Percentiles rank a stretch among this genome's conserved stretches.
These are phyloP conservation scores for Phytophthora tentaculata DNA, from an alignment of 352 stramenopile species.

Conservation along the genomic window DNA sequence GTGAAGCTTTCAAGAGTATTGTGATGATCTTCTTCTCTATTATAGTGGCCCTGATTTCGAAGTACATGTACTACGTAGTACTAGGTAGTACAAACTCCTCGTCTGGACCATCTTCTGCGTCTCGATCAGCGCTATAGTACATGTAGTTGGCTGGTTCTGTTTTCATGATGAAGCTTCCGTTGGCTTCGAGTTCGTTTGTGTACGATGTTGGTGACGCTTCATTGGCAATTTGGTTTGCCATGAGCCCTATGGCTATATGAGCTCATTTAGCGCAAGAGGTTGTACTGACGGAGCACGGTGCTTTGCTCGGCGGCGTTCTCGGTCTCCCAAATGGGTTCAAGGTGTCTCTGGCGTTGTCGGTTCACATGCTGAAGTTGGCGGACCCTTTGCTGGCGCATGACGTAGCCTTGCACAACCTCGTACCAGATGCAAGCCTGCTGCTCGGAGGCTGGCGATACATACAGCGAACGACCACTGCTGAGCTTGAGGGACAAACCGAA, in stretches of 20 bases:
- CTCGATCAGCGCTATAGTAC: too few relatives aligned
- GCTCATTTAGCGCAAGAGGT: conserved; percentile 24
- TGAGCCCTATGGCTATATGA: conserved; percentile 7
- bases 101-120: too few relatives aligned
- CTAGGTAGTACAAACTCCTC: too few relatives aligned
- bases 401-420: conserved; percentile 63
- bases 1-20: too few relatives aligned
- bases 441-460: conserved; percentile 55
- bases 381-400: conserved; percentile 42
- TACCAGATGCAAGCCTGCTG: conserved; percentile 68
- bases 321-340: conserved; percentile 49
- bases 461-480: conserved; percentile 50
- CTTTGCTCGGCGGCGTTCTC: conserved; percentile 36
- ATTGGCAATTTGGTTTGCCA: not conserved
- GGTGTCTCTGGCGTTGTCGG: conserved; percentile 45
- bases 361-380: conserved; percentile 50
- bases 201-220: conserved; percentile 4
- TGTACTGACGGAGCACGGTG: conserved; percentile 26
- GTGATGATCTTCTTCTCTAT: too few relatives aligned
- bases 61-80: too few relatives aligned
- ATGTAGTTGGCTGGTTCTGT: too few relatives aligned
- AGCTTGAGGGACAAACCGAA: conserved; percentile 62
- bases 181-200: conserved; percentile 34
- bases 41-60: too few relatives aligned
- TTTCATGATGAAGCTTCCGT: conserved; percentile 33